Conservation (phyloP, 768 basidiomycete species). For the Suillus cothurnatus region DNA sequence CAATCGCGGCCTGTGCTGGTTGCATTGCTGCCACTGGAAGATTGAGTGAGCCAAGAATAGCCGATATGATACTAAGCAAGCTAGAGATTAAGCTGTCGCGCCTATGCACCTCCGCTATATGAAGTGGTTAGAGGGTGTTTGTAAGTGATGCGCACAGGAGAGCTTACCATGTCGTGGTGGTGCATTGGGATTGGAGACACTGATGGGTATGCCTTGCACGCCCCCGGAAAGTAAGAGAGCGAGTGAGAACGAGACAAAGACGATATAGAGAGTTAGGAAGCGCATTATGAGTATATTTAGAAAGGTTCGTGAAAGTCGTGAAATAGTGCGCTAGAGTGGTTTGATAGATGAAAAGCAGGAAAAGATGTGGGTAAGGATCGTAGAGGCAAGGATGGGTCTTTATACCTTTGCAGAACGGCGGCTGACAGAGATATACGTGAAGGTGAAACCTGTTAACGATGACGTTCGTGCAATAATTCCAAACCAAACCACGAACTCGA, state of each 20-base stretch:
- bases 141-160: neutral
- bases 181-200: neutral
- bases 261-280: conserved; percentile 18
- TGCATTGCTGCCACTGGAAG: neutral
- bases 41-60: neutral
- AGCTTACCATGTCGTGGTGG: neutral
- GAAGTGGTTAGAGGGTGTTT: neutral
- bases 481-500: neutral
- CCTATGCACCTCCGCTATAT: conserved; percentile 1
- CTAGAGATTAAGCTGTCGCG: neutral
- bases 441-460: neutral
- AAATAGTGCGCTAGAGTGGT: neutral
- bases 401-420: neutral
- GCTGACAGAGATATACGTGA: conserved; percentile 1
- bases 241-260: conserved; percentile 21
- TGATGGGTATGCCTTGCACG: conserved; percentile 21
- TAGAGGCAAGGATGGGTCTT: neutral
- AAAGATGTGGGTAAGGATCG: conserved; percentile 18
- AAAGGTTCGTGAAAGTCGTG: neutral
- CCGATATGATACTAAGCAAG: fast-evolving
- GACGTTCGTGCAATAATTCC: neutral
- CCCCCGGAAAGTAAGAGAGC: conserved; percentile 16
- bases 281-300: conserved; percentile 27
- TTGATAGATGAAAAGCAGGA: conserved; percentile 8
- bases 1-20: neutral